phyloP scores from a whole-genome alignment of 306 rosid species.

The Rubus parviflorus region DNA sequence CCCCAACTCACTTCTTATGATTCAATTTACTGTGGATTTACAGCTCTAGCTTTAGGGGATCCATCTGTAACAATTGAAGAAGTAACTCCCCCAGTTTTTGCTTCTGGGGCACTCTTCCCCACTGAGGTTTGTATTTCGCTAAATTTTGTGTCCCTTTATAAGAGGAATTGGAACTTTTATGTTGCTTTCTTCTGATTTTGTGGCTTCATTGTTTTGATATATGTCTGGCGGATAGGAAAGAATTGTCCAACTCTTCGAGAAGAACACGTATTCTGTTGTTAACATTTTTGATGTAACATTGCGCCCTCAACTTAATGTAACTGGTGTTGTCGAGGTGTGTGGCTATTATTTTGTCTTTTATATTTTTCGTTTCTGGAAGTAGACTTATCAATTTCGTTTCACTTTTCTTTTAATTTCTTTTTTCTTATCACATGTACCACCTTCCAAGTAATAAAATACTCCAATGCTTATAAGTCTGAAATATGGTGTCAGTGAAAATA shows the following conservation, averaged over 20 bases:
- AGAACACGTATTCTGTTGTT: conserved; percentile 85
- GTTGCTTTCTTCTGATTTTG: background rate
- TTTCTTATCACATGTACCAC: background rate
- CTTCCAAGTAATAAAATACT: background rate
- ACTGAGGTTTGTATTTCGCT: conserved; percentile 56
- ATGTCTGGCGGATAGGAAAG: conserved; percentile 61
- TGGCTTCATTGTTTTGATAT: conserved; percentile 14
- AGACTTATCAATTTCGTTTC: conserved; percentile 1
- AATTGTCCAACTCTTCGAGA: conserved; percentile 79
- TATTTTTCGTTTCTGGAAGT: background rate
- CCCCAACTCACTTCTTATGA: conserved; percentile 19
- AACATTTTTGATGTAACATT: conserved; percentile 90
- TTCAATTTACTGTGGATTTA: conserved; percentile 34
- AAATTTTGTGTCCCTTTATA: conserved; percentile 5
- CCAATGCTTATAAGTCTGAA: background rate
- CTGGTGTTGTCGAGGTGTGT: conserved; percentile 90
- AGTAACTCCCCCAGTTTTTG: conserved; percentile 69
- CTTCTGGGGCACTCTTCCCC: conserved; percentile 83
- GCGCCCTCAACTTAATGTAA: conserved; percentile 91
- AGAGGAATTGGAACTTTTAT: background rate
- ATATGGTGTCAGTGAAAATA: background rate
- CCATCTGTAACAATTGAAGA: conserved; percentile 72
- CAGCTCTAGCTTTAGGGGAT: conserved; percentile 93
- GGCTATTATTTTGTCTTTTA: background rate
- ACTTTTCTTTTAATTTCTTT: background rate